These are phyloP conservation scores for Tephrocybe rancida DNA, from an alignment of 768 basidiomycete genomes.

Conservation along the genomic window DNA sequence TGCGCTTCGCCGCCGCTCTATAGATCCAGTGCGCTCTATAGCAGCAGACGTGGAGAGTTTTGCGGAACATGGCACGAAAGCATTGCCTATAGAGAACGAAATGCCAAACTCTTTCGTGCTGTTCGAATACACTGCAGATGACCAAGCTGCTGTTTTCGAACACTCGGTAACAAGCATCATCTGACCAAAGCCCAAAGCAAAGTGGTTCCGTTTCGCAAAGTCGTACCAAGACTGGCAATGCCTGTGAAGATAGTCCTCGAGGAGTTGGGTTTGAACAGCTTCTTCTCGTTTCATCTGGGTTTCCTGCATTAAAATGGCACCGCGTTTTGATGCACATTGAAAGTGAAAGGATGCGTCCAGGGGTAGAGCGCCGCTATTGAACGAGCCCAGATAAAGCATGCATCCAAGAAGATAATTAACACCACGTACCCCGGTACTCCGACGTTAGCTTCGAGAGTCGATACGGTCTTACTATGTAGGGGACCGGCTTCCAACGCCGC, in stretches of 20 bases:
- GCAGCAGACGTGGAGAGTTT: slow-evolving; percentile 2
- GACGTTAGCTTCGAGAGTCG: slow-evolving; percentile 1
- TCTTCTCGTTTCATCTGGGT: slow-evolving; percentile 11
- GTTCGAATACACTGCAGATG: slow-evolving; percentile 19
- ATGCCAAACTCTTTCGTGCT: slow-evolving; percentile 14
- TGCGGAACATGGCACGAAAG: neutral
- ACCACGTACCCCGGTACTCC: slow-evolving; percentile 5
- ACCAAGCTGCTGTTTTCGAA: slow-evolving; percentile 19
- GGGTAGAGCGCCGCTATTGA: slow-evolving; percentile 5
- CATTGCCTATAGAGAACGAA: slow-evolving; percentile 9
- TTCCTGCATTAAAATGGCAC: slow-evolving; percentile 16
- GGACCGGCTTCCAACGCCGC: slow-evolving; percentile 14
- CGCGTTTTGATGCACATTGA: slow-evolving; percentile 12
- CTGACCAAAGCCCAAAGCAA: slow-evolving; percentile 15
- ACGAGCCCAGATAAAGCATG: neutral
- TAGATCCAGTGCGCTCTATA: neutral
- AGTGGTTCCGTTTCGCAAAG: slow-evolving; percentile 7
- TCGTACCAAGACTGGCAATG: slow-evolving; percentile 16
- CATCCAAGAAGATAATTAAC: neutral
- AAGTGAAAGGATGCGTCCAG: slow-evolving; percentile 14
- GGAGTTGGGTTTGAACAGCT: slow-evolving; percentile 6
- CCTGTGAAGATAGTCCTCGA: slow-evolving; percentile 8
- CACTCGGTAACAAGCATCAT: slow-evolving; percentile 20
- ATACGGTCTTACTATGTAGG: slow-evolving; percentile 12
- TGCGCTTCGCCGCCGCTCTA: slow-evolving; percentile 1